Percentiles rank a stretch among this genome's conserved stretches.
These are phyloP conservation scores for Danielia reshetovae DNA, from an alignment of 805 yeast species.

Conservation along the genomic window DNA sequence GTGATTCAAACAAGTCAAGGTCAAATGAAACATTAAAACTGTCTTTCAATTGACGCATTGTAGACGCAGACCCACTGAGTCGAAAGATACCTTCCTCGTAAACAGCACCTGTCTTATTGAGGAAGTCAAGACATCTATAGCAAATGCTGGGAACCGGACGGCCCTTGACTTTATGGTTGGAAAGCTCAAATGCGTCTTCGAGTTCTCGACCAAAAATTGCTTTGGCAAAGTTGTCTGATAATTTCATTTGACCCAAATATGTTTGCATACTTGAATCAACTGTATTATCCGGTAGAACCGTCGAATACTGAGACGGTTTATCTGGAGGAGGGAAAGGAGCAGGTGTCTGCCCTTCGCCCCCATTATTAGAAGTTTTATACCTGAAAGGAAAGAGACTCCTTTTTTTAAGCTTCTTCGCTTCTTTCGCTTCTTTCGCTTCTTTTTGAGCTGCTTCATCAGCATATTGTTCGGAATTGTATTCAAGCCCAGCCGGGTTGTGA, in stretches of 20 bases:
- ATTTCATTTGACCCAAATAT: slow-evolving; percentile 33
- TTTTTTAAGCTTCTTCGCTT: slow-evolving; percentile 46
- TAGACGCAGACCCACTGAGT: slow-evolving; percentile 80
- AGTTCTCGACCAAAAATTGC: slow-evolving; percentile 65
- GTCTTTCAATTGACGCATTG: slow-evolving; percentile 65
- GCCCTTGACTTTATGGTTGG: slow-evolving; percentile 44
- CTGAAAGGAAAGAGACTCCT: slow-evolving; percentile 60
- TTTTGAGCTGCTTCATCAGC: too few species aligned
- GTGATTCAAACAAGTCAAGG: slow-evolving; percentile 53
- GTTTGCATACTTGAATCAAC: slow-evolving; percentile 13
- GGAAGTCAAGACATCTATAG: slow-evolving; percentile 66
- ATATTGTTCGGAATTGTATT: too few species aligned
- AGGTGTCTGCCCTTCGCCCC: too few species aligned
- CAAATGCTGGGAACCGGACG: slow-evolving; percentile 69
- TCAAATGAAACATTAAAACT: slow-evolving; percentile 66
- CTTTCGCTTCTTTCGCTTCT: slow-evolving; percentile 18
- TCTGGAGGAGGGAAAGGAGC: too few species aligned
- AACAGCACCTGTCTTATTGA: slow-evolving; percentile 64
- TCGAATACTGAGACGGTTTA: background rate
- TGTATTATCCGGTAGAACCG: background rate
- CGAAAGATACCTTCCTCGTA: slow-evolving; percentile 90
- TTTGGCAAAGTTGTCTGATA: slow-evolving; percentile 32
- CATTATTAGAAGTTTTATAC: slow-evolving; percentile 14
- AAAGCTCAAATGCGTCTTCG: slow-evolving; percentile 46
- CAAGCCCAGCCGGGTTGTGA: too few species aligned